Evolutionary conservation across 805 yeast species (phyloP), one percentile per base, ranked within the genome.

Genomic region (Lachancea sp.): DNA sequence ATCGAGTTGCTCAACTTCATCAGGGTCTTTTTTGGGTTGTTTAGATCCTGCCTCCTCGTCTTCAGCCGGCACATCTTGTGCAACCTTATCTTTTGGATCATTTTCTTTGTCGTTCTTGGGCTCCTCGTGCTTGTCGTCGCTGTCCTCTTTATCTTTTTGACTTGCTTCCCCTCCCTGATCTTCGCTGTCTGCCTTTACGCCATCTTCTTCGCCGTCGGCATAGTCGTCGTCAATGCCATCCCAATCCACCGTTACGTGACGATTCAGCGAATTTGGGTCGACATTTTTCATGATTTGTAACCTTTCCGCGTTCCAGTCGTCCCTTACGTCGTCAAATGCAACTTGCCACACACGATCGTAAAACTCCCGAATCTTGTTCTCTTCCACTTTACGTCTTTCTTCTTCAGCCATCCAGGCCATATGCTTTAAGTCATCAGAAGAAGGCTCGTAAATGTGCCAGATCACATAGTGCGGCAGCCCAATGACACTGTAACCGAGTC

Each of bases 391-490:
- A 50, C 86, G 71, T 21, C 73, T 68, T 56, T 83, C 92, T 61
- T 83, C 90, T 55, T 79, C 73, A 1, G 88, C 90, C 83, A 83
- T 77, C 89, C 89, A 82, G 55, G 81, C 89, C 89, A 83, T 82
- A 53, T 81, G 84, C 59, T 77, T 75, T 61, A 89, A 70, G 68
- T 90, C 97, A 61, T 89, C 97, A 19, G 81, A 77, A 15, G 95
- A 83, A 19, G 97, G 97, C 68, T 90, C 97, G 64, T 90, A 90
- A 49, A 86, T 81, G 62, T 88, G 96, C 97, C 97, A 90, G 41
- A 90, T 83, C 24, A 87, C 94, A 60, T 90, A 90, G 65, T 90
- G 96, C 9, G 96, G 95, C 52, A 90, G 71, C 0, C 97, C 97
- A 45, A 81, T 73, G 18, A 90, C 97, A 18, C 80, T 71, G 60